Percentiles rank a stretch among this genome's conserved stretches.
These are phyloP conservation scores for Fonsecaea multimorphosa DNA, from an alignment of 2,329 filamentous ascomycete species.

Conservation along the genomic window DNA sequence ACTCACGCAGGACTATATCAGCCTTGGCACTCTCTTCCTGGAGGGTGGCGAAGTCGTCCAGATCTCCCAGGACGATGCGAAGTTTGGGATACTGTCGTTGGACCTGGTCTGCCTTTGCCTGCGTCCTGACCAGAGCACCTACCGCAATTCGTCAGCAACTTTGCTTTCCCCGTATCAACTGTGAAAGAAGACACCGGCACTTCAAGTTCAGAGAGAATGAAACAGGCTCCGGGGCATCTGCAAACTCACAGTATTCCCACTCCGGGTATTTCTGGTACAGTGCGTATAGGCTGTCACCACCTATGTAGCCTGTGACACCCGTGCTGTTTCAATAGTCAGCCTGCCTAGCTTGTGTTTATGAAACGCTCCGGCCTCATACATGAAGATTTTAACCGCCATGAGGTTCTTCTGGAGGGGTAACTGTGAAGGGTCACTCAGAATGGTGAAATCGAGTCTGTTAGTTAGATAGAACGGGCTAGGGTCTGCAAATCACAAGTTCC, in stretches of 20 bases:
- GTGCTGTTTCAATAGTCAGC: constrained; percentile 45
- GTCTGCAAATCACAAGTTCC: no score
- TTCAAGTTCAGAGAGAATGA: background rate
- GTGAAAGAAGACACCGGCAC: background rate
- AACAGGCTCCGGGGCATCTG: background rate
- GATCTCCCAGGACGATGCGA: constrained; percentile 50
- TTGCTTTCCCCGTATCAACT: background rate
- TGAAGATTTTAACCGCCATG: constrained; percentile 13
- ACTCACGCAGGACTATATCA: constrained; percentile 54
- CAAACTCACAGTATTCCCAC: constrained; percentile 48
- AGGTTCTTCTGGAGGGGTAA: no score
- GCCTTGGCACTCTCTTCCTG: constrained; percentile 53
- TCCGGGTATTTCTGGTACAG: constrained; percentile 53
- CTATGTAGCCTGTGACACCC: constrained; percentile 60
- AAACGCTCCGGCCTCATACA: background rate
- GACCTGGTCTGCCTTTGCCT: constrained; percentile 49
- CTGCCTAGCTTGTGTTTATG: background rate
- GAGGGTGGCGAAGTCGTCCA: constrained; percentile 49
- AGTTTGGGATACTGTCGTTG: constrained; percentile 49
- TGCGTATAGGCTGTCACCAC: constrained; percentile 56
- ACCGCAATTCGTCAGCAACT: constrained; percentile 12
- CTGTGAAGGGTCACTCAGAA: no score
- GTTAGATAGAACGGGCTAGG: no score
- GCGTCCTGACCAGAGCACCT: constrained; percentile 49
- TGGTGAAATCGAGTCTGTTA: no score